A percentile compares a stretch with the other conserved stretches of the same genome.
Conservation (phyloP, 768 basidiomycete genomes). For the Rhodotorula toruloides region DNA sequence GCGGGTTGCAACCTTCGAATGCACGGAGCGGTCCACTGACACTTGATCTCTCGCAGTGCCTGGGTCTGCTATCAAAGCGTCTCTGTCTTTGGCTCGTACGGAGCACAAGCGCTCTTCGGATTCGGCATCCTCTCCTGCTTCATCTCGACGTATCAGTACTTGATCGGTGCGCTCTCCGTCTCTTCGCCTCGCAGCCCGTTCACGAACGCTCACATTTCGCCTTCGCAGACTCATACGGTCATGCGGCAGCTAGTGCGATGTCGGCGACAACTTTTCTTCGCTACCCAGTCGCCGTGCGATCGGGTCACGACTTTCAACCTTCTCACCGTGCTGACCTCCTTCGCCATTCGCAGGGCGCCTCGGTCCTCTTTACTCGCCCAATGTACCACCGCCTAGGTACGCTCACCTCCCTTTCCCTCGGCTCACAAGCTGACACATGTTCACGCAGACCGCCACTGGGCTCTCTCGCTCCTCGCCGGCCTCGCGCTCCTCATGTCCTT, state of each 20-base stretch:
- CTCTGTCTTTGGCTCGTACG: neutral
- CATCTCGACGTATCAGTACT: slow-evolving; percentile 9
- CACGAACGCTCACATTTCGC: neutral
- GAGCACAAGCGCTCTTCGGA: slow-evolving; percentile 11
- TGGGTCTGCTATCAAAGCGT: neutral
- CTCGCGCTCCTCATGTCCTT: neutral
- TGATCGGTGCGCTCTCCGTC: slow-evolving; percentile 5
- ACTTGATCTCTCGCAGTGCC: neutral
- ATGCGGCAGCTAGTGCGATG: neutral
- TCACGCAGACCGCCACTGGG: slow-evolving; percentile 7
- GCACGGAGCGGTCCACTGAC: neutral
- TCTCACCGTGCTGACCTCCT: slow-evolving; percentile 1
- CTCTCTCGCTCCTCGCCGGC: slow-evolving; percentile 14
- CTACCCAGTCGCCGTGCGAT: neutral
- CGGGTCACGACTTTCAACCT: neutral
- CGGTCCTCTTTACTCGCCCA: slow-evolving; percentile 7
- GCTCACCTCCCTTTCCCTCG: neutral
- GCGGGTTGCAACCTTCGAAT: no score
- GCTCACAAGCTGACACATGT: neutral
- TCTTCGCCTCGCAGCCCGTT: neutral
- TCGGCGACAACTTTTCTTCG: neutral
- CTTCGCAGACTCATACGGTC: neutral
- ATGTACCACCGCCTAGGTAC: slow-evolving; percentile 1
- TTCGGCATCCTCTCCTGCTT: slow-evolving; percentile 8
- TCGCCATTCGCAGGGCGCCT: neutral